Evolutionary conservation across 2,329 filamentous ascomycete species (phyloP), one percentile per base, ranked within the genome.

Genomic region (Neodidymelliopsis sp.): DNA sequence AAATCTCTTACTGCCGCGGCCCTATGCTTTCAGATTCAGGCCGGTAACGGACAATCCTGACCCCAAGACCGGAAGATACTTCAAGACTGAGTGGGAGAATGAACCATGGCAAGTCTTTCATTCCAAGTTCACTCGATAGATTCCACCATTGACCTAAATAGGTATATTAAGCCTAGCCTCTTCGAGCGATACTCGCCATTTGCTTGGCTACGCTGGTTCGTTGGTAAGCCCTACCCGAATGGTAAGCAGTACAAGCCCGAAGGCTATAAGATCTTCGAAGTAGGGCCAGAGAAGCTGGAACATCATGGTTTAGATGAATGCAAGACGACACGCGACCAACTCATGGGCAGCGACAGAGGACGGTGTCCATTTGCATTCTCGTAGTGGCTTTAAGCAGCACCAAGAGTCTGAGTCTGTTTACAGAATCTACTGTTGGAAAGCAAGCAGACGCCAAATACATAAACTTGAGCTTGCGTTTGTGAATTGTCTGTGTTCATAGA

Each of bases 151-250:
- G n/a, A 60, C 15, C 30, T 6, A 3, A 8, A n/a, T 25, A 63
- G 59, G 60, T 69, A 70, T 25, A 49, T 68, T 27, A 56, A 60
- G 23, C 39, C 63, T 3, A 62, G 59, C 0, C 56, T 66, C n/a
- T 52, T 39, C 10, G 43, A 37, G 3, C 56, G 60, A 9, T 49
- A 62, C 34, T 52, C 56, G 2, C 63, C 49, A 0, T 23, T 43
- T 4, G 42, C 59, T 2, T 65, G 59, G 56, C 27, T 62, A 2
- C 55, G 58, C 78, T 20, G 87, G 81, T 0, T 68, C 82, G 29
- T 83, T 79, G 82, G 83, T 79, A 60, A 81, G 83, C 49, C 90
- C 82, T 84, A 83, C 82, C 2, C 85, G 79, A 50, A 84, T 79
- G 50, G 84, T 79, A 77, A 77, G 74, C 20, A 75, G 24, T 78